These are phyloP conservation scores for Phytophthora multivora DNA, from an alignment of 352 stramenopile genomes.

Conservation along the genomic window DNA sequence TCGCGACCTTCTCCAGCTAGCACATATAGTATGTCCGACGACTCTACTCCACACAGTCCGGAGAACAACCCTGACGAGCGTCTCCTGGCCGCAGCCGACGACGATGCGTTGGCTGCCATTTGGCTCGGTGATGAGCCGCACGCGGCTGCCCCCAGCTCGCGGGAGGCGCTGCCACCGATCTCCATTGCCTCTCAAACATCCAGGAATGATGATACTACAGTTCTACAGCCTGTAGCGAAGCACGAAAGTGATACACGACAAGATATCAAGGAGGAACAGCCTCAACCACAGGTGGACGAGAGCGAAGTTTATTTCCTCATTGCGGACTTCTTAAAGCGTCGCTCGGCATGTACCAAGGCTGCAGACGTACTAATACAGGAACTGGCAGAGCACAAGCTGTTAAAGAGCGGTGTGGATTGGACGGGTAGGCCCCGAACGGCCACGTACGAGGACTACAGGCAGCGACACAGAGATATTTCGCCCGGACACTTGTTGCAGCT, in stretches of 20 bases:
- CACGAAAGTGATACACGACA: slow-evolving; percentile 10
- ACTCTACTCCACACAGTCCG: slow-evolving; percentile 11
- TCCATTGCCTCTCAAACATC: neutral
- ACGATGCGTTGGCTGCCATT: slow-evolving; percentile 5
- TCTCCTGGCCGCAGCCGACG: slow-evolving; percentile 1
- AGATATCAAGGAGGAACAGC: slow-evolving; percentile 2
- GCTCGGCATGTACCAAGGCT: slow-evolving; percentile 60
- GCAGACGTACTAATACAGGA: slow-evolving; percentile 73
- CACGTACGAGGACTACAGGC: slow-evolving; percentile 79
- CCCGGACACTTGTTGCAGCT: slow-evolving; percentile 69
- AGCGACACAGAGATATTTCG: slow-evolving; percentile 74
- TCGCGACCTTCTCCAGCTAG: neutral
- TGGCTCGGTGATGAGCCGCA: neutral
- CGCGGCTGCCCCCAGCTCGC: neutral
- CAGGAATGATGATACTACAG: neutral
- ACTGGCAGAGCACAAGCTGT: slow-evolving; percentile 58
- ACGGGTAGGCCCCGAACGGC: slow-evolving; percentile 44
- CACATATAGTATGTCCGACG: slow-evolving; percentile 24
- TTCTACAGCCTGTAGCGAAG: slow-evolving; percentile 13
- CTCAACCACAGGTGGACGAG: slow-evolving; percentile 22
- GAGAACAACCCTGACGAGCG: neutral
- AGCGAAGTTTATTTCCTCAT: slow-evolving; percentile 88
- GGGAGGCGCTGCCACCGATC: slow-evolving; percentile 27
- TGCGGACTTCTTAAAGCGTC: slow-evolving; percentile 82
- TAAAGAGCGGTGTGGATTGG: slow-evolving; percentile 71